Base-by-base conservation (phyloP, 2,329 filamentous ascomycete species). In the Diaporthe nobilis region DNA sequence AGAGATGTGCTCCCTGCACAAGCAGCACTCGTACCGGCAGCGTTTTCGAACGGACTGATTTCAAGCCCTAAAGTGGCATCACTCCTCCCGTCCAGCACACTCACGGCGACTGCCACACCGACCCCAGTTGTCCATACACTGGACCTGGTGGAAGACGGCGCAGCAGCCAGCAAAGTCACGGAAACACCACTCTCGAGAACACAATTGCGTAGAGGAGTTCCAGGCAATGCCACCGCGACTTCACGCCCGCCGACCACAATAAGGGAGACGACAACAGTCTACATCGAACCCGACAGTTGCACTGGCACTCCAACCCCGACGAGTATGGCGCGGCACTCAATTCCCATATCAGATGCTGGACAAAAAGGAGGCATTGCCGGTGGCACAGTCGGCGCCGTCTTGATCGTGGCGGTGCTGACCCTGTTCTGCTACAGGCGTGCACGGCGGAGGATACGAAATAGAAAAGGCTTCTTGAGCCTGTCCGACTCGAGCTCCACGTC, bases 321-420 rank as follows among this genome's bases (percentile, higher is more conserved):
- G 15, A 25, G 12, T 8, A 51, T 51, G 47, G 8, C 13, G 10
- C 47, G 47, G 2, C 13, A 37, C 47, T 17, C 63, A 3, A 1
- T 51, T 28, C 47, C 44, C 20, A 8, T 37, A 8, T 53, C 65
- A 25, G 34, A 28, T 6, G 65, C 65, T 9, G 31, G 47, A n/a
- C 31, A 68, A 22, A 68, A 28, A 53, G 65, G 47, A 22, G 65
- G 65, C 13, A 68, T 68, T 9, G 65, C 65, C 20, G 47, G 47
- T 34, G 65, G 65, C 47, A 53, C 65, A 25, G 65, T 68, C 31
- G 65, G 65, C 47, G 65, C 65, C 0, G 47, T 68, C 7, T 6
- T 68, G 4, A 25, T 53, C 3, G 65, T 53, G 65, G 65, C 47
- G 1, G 31, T 68, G 13, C 47, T 68, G 13, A 68, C 65, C 3